These are phyloP conservation scores for Septoria linicola DNA, from an alignment of 2,329 filamentous ascomycete species.

Conservation along the genomic window DNA sequence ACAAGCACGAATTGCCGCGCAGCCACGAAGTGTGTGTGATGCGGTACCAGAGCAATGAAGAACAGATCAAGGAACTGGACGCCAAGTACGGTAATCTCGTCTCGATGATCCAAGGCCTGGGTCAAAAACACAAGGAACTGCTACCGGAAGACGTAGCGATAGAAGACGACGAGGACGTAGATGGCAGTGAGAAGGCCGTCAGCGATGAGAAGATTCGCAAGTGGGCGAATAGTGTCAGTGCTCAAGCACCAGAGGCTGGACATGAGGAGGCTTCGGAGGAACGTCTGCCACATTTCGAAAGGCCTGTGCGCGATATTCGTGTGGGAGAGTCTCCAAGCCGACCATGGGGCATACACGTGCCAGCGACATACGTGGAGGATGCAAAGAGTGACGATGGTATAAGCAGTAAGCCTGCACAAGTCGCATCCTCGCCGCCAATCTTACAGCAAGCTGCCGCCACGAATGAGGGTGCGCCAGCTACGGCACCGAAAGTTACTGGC, in stretches of 20 bases:
- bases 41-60: constrained; percentile 82
- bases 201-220: constrained; percentile 74
- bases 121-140: constrained; percentile 84
- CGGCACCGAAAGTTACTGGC: constrained; percentile 10
- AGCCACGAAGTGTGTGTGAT: constrained; percentile 92
- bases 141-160: constrained; percentile 59
- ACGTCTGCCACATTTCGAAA: constrained; percentile 74
- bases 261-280: constrained; percentile 54
- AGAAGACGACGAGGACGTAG: constrained; percentile 46
- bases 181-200: constrained; percentile 43
- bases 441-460: constrained; percentile 10
- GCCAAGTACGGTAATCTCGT: constrained; percentile 90
- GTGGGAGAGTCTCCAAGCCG: constrained; percentile 90
- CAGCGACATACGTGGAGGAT: constrained; percentile 49
- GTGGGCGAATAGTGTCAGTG: constrained; percentile 78
- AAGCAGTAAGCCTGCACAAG: constrained; percentile 44
- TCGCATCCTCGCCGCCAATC: constrained; percentile 47
- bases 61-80: constrained; percentile 82
- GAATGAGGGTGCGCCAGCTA: constrained; percentile 2
- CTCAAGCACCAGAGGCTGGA: constrained; percentile 48
- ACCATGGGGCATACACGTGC: constrained; percentile 88
- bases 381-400: constrained; percentile 38
- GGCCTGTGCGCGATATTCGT: constrained; percentile 82
- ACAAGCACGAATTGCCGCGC: constrained; percentile 91
- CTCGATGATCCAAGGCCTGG: constrained; percentile 90